Conservation (phyloP, 768 basidiomycete species). For the Boletus sensibilis region DNA sequence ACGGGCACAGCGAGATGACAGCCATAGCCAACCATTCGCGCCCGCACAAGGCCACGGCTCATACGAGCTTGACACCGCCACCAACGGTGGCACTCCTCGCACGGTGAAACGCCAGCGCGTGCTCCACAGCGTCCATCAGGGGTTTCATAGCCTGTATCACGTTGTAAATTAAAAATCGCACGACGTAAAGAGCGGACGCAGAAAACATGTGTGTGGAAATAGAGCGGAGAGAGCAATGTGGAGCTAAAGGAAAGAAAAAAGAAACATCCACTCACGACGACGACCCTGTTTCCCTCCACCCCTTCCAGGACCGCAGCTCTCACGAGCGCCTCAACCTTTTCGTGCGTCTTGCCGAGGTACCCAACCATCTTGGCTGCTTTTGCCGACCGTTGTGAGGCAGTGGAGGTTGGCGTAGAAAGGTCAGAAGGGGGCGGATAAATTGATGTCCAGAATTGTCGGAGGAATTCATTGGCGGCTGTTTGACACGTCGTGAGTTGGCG, state of each 20-base stretch:
- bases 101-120: conserved; percentile 62
- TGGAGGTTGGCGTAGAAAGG: conserved; percentile 46
- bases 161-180: not conserved
- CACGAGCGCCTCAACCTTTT: conserved; percentile 81
- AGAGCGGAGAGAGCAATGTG: not conserved
- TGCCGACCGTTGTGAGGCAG: conserved; percentile 65
- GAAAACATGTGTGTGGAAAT: not conserved
- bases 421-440: conserved; percentile 75
- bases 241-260: not conserved
- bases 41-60: not conserved
- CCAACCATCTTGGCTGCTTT: conserved; percentile 88
- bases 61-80: conserved; percentile 14
- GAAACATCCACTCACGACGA: conserved; percentile 50
- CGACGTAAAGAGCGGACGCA: not conserved
- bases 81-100: conserved; percentile 29
- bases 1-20: not conserved
- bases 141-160: conserved; percentile 70
- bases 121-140: conserved; percentile 67
- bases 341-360: conserved; percentile 75
- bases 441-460: conserved; percentile 93
- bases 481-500: conserved; percentile 87
- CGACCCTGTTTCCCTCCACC: conserved; percentile 59
- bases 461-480: conserved; percentile 91
- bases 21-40: not conserved
- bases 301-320: conserved; percentile 57